Conservation (phyloP, 805 yeast genomes). For the Metschnikowia proteae region DNA sequence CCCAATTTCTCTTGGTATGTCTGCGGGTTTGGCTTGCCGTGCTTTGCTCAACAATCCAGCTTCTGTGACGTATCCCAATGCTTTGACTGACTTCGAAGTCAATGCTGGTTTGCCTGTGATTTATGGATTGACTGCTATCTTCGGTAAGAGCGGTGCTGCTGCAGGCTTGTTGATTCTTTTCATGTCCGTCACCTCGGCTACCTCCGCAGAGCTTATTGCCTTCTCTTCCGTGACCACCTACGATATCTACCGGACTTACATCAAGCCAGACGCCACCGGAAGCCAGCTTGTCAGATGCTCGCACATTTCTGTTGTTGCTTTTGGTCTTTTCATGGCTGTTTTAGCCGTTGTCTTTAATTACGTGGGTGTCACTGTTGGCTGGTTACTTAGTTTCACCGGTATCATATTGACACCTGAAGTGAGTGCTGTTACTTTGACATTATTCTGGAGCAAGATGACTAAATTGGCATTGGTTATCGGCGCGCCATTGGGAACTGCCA, state of each 20-base stretch:
- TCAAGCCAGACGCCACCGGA: conserved; percentile 39
- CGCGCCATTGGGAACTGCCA: conserved; percentile 20
- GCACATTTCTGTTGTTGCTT: conserved; percentile 33
- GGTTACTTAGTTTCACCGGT: conserved; percentile 39
- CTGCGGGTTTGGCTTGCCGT: conserved; percentile 38
- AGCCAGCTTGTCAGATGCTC: conserved; percentile 30
- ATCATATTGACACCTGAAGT: conserved; percentile 38
- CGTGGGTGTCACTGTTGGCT: conserved; percentile 39
- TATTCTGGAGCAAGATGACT: conserved; percentile 34
- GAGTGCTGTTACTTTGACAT: conserved; percentile 28
- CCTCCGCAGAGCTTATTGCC: conserved; percentile 41
- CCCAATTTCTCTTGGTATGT: conserved; percentile 31
- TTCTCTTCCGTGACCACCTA: conserved; percentile 38
- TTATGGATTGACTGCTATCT: conserved; percentile 29
- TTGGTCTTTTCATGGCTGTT: conserved; percentile 41
- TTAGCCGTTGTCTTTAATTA: conserved; percentile 36
- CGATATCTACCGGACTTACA: conserved; percentile 38
- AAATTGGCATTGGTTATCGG: conserved; percentile 19
- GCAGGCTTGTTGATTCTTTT: conserved; percentile 39
- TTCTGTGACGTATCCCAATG: conserved; percentile 11
- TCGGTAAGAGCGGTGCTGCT: conserved; percentile 42
- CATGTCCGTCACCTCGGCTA: conserved; percentile 43
- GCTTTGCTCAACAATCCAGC: conserved; percentile 23
- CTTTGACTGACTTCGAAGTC: conserved; percentile 3
- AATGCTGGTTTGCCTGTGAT: conserved; percentile 33